Conservation (phyloP, 108 stramenopile species). For the Pinguiococcus pyrenoidosus region DNA sequence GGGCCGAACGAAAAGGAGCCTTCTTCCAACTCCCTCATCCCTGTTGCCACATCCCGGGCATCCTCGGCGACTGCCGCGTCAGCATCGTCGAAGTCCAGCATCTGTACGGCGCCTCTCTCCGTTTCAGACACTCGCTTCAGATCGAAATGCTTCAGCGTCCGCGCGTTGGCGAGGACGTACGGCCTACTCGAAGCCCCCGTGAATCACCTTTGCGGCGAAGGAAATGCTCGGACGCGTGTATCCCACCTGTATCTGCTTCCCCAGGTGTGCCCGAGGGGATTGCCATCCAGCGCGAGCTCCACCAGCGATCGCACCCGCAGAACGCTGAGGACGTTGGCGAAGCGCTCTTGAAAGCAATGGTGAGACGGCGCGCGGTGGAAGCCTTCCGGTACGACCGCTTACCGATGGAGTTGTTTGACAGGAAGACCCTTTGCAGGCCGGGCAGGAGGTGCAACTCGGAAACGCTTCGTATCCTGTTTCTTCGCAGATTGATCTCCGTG, state of each 20-base stretch:
- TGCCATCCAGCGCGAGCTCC: conserved; percentile 40
- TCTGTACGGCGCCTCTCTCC: too few species aligned
- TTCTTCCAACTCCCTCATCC: too few species aligned
- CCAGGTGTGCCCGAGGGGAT: conserved; percentile 2
- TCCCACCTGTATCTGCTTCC: background rate
- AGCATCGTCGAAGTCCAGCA: too few species aligned
- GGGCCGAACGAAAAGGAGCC: too few species aligned
- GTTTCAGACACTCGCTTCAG: conserved; percentile 11
- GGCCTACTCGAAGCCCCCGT: background rate
- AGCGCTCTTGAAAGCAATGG: background rate
- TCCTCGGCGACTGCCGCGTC: too few species aligned
- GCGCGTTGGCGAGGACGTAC: conserved; percentile 5
- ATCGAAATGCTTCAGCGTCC: conserved; percentile 20
- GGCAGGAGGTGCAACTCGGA: conserved; percentile 20
- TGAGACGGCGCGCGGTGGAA: too few species aligned
- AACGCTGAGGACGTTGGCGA: conserved; percentile 3
- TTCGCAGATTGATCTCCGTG: conserved; percentile 40
- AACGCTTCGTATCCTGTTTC: conserved; percentile 18
- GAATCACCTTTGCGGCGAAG: background rate
- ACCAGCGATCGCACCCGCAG: conserved; percentile 13
- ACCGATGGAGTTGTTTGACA: conserved; percentile 32
- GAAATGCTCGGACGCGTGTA: too few species aligned
- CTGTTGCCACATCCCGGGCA: too few species aligned
- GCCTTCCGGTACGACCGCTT: too few species aligned
- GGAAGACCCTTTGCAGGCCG: conserved; percentile 30